Evolutionary conservation across 2,329 filamentous ascomycete genomes (phyloP), one percentile per base, ranked within the genome.

Genomic region (Sporothrix pallida): DNA sequence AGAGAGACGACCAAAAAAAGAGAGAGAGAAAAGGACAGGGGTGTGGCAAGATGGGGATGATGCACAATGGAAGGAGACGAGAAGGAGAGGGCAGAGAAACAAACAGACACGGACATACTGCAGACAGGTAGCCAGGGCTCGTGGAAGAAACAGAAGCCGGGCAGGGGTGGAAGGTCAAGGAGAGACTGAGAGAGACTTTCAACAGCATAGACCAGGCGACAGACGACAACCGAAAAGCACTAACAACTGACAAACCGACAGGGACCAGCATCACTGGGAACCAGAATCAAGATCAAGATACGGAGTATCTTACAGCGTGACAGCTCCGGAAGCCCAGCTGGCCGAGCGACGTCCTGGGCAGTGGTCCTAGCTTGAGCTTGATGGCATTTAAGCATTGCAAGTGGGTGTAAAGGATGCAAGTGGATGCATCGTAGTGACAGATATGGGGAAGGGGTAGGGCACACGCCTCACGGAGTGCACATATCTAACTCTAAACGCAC

Each of bases 271-370:
- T 46, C 8, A 23, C 44, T 23, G 63, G 50, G 26, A 37, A 6
- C 26, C 6, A 58, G 54, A 37, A 7, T 7, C 31, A 37, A 37
- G 7, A 37, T 37, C 31, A 37, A 37, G 31, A 7, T 5, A 37
- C 31, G 7, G 7, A 37, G 31, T 37, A 37, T 37, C 31, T 37
- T 17, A 50, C 56, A 54, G 17, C 48, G 15, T 26, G 52, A 46
- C 52, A 58, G 71, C 52, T 54, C 56, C 72, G 72, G 72, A 73
- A 63, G 42, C 7, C 65, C 56, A 15, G 48, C 68, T 67, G 72
- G 72, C 72, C 72, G 72, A 60, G n/a, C 20, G 67, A 48, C 31
- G 31, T 37, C 31, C 31, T 37, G 31, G 31, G 7, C 31, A 37
- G 26, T 69, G 48, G 67, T 42, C 9, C 15, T n/a, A 12, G 23